These are phyloP conservation scores for Halocafeteria seosinensis DNA, from an alignment of 108 stramenopile genomes.

Conservation along the genomic window DNA sequence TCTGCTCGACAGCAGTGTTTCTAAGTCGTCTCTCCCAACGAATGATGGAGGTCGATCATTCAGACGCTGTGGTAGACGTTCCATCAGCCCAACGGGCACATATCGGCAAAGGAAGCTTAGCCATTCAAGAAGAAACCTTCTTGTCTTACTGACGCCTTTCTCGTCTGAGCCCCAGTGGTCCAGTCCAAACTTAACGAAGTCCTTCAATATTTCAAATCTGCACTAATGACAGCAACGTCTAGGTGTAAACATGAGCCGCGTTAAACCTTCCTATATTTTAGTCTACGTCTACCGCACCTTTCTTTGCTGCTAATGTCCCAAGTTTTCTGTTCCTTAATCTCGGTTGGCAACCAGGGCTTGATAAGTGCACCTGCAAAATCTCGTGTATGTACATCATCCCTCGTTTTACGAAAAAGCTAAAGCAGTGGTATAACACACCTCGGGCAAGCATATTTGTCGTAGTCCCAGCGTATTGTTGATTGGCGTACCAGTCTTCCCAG, in stretches of 20 bases:
- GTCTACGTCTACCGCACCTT: no score
- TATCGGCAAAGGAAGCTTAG: conserved; percentile 75
- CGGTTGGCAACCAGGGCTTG: conserved; percentile 92
- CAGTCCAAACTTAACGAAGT: conserved; percentile 70
- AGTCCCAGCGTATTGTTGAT: conserved; percentile 38
- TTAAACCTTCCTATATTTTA: no score
- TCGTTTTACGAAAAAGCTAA: no score
- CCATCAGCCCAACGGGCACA: conserved; percentile 75
- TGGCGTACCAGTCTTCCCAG: conserved; percentile 65
- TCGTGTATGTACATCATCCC: no score
- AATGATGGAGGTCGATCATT: conserved; percentile 68
- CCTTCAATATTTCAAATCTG: conserved; percentile 76
- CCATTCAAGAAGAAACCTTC: conserved; percentile 91
- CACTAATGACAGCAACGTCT: no score
- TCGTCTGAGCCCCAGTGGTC: conserved; percentile 94
- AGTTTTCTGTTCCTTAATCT: conserved; percentile 77
- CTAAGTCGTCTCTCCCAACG: conserved; percentile 54
- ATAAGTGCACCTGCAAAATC: no score
- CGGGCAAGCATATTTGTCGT: conserved; percentile 81
- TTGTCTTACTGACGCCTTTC: conserved; percentile 74
- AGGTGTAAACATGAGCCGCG: no score
- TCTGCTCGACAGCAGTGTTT: conserved; percentile 48
- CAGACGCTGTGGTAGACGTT: conserved; percentile 68
- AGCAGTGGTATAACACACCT: no score
- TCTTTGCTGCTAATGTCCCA: conserved; percentile 86